These are phyloP conservation scores for Candolleomyces aberdarensis DNA, from an alignment of 768 basidiomycete genomes.

Conservation along the genomic window DNA sequence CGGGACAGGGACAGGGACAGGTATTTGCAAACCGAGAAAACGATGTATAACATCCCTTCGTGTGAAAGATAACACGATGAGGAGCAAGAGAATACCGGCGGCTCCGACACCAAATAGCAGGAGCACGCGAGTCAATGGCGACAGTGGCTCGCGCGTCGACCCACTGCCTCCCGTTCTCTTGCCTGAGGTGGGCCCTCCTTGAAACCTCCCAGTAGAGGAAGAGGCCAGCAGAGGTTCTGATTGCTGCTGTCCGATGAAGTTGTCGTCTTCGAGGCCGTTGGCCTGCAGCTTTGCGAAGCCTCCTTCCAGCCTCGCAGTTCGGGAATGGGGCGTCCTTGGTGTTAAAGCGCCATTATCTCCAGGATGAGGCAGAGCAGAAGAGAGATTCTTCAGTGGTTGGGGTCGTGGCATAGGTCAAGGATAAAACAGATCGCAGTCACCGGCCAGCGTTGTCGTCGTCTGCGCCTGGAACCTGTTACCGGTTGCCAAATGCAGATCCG, in stretches of 20 bases:
- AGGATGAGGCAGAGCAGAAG: conserved; percentile 28
- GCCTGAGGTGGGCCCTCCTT: conserved; percentile 31
- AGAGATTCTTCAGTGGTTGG: conserved; percentile 32
- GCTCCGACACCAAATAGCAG: conserved; percentile 43
- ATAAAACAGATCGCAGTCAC: no score
- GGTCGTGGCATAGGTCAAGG: conserved; percentile 36
- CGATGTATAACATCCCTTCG: conserved; percentile 31
- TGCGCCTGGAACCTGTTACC: background rate
- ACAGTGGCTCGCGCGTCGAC: conserved; percentile 15
- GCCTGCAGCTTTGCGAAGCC: conserved; percentile 46
- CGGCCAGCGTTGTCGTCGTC: background rate
- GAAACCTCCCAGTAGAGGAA: conserved; percentile 38
- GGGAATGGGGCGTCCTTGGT: conserved; percentile 63
- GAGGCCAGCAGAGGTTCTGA: conserved; percentile 47
- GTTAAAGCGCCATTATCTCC: conserved; percentile 40
- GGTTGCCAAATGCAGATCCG: background rate
- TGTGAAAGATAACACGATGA: conserved; percentile 48
- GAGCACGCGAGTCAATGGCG: conserved; percentile 30
- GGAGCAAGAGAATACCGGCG: conserved; percentile 26
- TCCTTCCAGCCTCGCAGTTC: conserved; percentile 55
- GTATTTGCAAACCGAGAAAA: conserved; percentile 43
- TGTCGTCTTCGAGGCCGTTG: conserved; percentile 35
- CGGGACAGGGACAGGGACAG: conserved; percentile 13
- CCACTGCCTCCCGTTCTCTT: background rate
- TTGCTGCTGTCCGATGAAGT: conserved; percentile 32